These are phyloP conservation scores for Yamagishiella unicocca DNA, from an alignment of 139 green algal species.

Conservation along the genomic window DNA sequence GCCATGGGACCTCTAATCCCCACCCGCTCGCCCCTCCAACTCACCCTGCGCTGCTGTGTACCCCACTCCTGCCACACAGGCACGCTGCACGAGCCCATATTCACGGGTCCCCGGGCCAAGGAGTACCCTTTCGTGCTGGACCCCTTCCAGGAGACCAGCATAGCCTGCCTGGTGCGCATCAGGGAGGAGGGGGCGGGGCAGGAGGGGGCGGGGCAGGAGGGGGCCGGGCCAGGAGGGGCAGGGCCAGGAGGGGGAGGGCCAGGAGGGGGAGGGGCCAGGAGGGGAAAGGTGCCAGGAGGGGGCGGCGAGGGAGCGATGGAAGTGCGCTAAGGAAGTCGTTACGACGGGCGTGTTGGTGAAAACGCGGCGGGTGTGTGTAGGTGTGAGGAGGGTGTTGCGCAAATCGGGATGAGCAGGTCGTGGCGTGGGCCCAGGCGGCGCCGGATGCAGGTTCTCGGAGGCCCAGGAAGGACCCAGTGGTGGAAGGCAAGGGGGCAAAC, in stretches of 20 bases:
- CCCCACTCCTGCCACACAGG: conserved; percentile 64
- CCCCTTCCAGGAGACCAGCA: conserved; percentile 86
- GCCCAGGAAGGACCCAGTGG: too few species aligned
- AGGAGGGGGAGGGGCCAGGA: not conserved
- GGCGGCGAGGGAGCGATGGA: not conserved
- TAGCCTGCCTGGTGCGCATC: conserved; percentile 84
- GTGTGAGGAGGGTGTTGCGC: too few species aligned
- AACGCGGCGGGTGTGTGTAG: too few species aligned
- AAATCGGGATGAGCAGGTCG: too few species aligned
- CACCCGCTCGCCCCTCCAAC: not conserved
- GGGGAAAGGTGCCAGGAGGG: not conserved
- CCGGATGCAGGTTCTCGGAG: too few species aligned
- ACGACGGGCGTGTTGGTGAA: too few species aligned
- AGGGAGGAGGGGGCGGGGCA: not conserved
- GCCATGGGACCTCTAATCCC: not conserved
- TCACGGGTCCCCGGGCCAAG: conserved; percentile 76
- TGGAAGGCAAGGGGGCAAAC: too few species aligned
- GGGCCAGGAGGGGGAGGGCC: not conserved
- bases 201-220: not conserved
- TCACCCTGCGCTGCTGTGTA: not conserved
- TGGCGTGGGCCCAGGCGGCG: too few species aligned
- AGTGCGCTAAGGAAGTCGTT: not conserved
- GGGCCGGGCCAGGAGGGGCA: not conserved
- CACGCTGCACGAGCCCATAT: conserved; percentile 79
- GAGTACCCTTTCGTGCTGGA: conserved; percentile 93